Evolutionary conservation across 2,329 filamentous ascomycete genomes (phyloP).

Genomic region (Fusarium decemcellulare): DNA sequence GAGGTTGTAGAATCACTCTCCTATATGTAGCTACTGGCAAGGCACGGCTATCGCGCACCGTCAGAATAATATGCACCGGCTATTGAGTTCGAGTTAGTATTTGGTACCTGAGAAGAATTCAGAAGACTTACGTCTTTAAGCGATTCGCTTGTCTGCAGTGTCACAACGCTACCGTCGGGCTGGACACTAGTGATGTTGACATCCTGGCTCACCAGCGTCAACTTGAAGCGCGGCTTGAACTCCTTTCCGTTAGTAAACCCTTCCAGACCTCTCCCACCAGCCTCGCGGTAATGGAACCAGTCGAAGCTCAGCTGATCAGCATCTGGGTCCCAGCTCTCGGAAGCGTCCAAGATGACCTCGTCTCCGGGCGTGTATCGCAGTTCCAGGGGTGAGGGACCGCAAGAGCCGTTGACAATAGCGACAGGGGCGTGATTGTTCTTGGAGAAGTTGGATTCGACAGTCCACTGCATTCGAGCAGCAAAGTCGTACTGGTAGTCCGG

Average conservation of each 20-base stretch:
- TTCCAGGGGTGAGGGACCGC: neutral
- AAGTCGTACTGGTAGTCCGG: conserved; percentile 58
- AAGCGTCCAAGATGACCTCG: neutral
- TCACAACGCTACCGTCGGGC: neutral
- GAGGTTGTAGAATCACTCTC: neutral
- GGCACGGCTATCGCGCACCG: neutral
- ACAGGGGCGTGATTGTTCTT: conserved; percentile 1
- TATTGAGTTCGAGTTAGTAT: neutral
- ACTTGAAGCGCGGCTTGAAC: neutral
- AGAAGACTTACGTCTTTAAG: neutral
- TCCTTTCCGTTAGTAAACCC: conserved; percentile 7
- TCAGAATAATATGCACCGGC: neutral
- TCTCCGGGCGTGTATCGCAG: neutral
- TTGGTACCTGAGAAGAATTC: neutral
- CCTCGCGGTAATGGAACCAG: conserved; percentile 8
- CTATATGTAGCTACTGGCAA: conserved; percentile 1
- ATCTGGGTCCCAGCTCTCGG: conserved; percentile 7
- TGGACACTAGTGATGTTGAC: conserved; percentile 5
- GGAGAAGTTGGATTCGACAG: conserved; percentile 13
- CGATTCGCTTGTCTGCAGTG: neutral
- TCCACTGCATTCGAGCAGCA: conserved; percentile 58
- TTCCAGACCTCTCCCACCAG: neutral
- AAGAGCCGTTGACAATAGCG: conserved; percentile 1
- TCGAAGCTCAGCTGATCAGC: neutral
- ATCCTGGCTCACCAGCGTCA: conserved; percentile 2